Conservation (phyloP, 768 basidiomycete species). For the Candolleomyces aberdarensis region DNA sequence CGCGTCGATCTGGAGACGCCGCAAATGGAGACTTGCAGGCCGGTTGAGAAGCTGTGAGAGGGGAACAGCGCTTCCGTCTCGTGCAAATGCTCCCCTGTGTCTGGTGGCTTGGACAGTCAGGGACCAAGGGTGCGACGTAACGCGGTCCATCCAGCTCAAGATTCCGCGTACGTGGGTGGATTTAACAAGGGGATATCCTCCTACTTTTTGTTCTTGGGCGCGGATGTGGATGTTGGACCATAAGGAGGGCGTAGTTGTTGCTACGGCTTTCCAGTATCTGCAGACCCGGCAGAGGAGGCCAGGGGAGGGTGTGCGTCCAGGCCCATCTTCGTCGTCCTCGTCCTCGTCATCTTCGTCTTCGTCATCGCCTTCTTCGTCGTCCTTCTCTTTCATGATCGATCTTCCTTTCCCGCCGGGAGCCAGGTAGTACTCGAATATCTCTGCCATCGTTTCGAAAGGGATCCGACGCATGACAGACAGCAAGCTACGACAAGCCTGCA, state of each 20-base stretch:
- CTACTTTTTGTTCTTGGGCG: neutral
- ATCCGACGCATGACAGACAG: neutral
- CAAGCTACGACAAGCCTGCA: neutral
- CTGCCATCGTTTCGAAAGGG: neutral
- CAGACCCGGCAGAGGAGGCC: neutral
- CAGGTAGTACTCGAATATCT: neutral
- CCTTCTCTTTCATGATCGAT: neutral
- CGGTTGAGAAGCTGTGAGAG: neutral
- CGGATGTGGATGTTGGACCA: neutral
- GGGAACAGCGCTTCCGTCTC: neutral
- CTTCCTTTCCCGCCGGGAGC: neutral
- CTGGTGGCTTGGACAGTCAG: neutral
- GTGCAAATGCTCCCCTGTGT: neutral
- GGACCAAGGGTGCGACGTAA: neutral
- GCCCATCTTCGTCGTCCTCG: neutral
- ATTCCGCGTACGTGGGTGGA: neutral
- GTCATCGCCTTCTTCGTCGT: neutral
- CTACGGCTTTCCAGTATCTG: neutral
- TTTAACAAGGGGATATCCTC: neutral
- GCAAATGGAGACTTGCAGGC: neutral
- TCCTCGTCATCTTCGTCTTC: neutral
- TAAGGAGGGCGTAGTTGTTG: neutral
- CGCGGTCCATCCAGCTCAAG: neutral
- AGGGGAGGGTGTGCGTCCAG: neutral
- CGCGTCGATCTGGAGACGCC: neutral